Conservation (phyloP, 2,329 filamentous ascomycete genomes). For the Esteya vermicola region DNA sequence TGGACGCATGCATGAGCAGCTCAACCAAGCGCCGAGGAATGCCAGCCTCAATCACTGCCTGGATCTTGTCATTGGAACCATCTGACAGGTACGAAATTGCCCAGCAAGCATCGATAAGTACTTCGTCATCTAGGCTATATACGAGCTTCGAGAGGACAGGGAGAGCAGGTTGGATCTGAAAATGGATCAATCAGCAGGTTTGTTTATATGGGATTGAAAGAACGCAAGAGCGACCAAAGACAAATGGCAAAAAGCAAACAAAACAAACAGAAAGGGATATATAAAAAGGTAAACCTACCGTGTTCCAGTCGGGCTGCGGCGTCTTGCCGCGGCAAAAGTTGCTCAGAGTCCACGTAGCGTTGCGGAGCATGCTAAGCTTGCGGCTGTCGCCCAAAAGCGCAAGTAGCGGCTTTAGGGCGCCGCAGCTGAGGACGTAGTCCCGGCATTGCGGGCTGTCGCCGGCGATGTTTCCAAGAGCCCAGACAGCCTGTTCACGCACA, state of each 20-base stretch:
- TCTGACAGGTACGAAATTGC: constrained; percentile 97
- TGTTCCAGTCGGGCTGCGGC: constrained; percentile 94
- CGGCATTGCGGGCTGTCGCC: constrained; percentile 96
- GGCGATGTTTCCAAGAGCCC: constrained; percentile 97
- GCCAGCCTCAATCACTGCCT: constrained; percentile 95
- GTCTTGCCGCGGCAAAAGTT: constrained; percentile 99
- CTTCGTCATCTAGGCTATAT: constrained; percentile 96
- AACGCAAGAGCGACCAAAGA: not conserved
- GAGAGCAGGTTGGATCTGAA: constrained; percentile 80
- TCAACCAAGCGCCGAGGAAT: constrained; percentile 94
- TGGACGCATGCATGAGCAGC: constrained; percentile 94
- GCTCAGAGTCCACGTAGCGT: constrained; percentile 97
- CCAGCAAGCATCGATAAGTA: constrained; percentile 98
- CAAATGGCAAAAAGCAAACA: too few species aligned
- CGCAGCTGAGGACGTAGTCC: constrained; percentile 86
- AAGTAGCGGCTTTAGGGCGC: constrained; percentile 81
- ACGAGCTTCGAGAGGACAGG: constrained; percentile 94
- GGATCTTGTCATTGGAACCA: constrained; percentile 97
- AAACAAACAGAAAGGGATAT: too few species aligned
- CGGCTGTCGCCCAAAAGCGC: constrained; percentile 88
- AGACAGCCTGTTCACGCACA: constrained; percentile 95
- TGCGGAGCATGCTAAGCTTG: constrained; percentile 97
- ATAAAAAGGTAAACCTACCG: constrained; percentile 60
- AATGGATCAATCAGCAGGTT: not conserved
- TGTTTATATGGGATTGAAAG: not conserved